Evolutionary conservation across 129 eudicot genomes (phyloP), one percentile per base, ranked within the genome.

Genomic region (Pittosporum tobira): DNA sequence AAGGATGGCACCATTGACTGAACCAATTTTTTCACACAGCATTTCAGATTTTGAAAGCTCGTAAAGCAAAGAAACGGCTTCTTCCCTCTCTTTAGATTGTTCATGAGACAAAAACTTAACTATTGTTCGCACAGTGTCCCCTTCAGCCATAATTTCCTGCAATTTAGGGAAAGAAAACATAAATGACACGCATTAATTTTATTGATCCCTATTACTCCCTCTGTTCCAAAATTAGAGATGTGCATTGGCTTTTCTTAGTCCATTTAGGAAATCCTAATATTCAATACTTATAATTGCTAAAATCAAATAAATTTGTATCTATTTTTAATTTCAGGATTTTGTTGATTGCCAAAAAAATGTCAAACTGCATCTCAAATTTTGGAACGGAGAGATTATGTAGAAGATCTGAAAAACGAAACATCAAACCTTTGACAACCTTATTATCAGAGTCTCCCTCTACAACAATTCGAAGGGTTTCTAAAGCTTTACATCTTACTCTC

Each of bases 71-170:
- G 84, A 80, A 48, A 87, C 81, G 15, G 98, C 94, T 81, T 83
- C 96, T 75, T 88, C 91, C 69, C 94, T 72, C 78, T 91, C 98
- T 67, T 75, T 83, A 40, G 95, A 84, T 63, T 74, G 88, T 65
- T 81, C 88, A 54, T 80, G 87, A 21, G 90, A 83, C 57, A 85
- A 73, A 61, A 91, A 81, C 61, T 91, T 91, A 22, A 91, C 96
- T 59, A 91, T 75, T 19, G 94, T 86, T 20, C 98, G 77, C 23
- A 91, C 94, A 21, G 87, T 91, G 73, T 87, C 96, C 46, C 98
- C 98, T 72, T 91, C 94, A 26, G 87, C 91, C 85, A 91, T 71
- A 59, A 86, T 76, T 63, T 87, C 98, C 97, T 90, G 75, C 83
- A 80, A 76, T 64, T 44, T 13, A 18, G 58, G 23, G 23, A 54